These are phyloP conservation scores for Tuber brumale DNA, from an alignment of 495 filamentous ascomycete genomes.

Conservation along the genomic window DNA sequence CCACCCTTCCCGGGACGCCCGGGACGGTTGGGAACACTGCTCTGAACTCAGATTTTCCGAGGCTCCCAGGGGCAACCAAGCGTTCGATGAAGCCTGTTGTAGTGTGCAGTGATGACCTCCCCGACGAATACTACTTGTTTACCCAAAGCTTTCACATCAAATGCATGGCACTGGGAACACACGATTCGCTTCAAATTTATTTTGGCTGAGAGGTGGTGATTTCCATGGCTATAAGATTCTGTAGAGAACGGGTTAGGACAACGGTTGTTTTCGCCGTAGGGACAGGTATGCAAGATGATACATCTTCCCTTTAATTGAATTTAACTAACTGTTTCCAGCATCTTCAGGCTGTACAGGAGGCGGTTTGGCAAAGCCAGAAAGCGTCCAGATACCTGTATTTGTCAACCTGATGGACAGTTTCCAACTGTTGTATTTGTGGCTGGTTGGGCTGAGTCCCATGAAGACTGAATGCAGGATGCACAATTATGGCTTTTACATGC, in stretches of 20 bases:
- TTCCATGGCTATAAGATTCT: neutral
- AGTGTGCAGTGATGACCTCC: too few species aligned
- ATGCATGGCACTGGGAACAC: neutral
- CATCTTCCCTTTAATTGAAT: neutral
- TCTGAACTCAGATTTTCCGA: too few species aligned
- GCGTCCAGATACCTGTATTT: neutral
- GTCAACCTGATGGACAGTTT: neutral
- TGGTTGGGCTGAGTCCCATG: neutral
- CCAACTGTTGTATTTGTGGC: neutral
- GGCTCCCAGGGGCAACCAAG: too few species aligned
- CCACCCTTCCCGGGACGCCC: too few species aligned
- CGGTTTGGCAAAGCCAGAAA: neutral
- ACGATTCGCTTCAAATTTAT: neutral
- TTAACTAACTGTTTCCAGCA: constrained; percentile 22
- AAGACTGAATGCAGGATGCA: neutral
- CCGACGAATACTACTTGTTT: neutral
- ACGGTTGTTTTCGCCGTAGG: neutral
- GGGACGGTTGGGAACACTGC: too few species aligned
- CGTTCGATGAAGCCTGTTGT: too few species aligned
- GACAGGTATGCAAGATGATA: neutral
- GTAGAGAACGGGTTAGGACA: too few species aligned
- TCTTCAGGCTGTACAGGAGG: neutral
- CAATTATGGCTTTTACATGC: constrained; percentile 46
- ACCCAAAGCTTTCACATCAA: neutral
- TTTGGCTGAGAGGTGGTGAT: neutral